Conservation (phyloP, 495 filamentous ascomycete genomes). For the Xylaria curta region DNA sequence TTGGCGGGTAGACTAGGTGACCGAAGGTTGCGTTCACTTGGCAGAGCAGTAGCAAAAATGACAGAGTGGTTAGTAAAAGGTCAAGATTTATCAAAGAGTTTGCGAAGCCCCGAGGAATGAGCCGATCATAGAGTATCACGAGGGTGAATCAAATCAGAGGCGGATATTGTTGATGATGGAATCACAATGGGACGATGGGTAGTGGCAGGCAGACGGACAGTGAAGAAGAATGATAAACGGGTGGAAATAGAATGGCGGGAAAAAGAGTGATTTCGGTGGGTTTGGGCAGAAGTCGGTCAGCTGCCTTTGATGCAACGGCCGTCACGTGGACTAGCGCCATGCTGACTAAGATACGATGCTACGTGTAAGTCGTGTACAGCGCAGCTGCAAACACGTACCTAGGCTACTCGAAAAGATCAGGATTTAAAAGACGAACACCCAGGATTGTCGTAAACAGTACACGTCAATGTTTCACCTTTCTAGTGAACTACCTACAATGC, state of each 20-base stretch:
- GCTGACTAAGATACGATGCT: background rate
- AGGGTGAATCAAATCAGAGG: constrained; percentile 14
- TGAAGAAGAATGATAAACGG: constrained; percentile 23
- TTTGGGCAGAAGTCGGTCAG: constrained; percentile 11
- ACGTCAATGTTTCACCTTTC: background rate
- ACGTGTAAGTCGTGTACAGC: background rate
- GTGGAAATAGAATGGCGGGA: constrained; percentile 24
- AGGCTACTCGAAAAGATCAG: background rate
- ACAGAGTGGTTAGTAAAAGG: constrained; percentile 28
- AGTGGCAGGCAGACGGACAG: constrained; percentile 16
- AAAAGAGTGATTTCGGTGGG: constrained; percentile 23
- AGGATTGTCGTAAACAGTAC: background rate
- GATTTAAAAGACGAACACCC: background rate
- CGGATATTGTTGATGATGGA: constrained; percentile 4
- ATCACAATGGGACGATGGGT: background rate
- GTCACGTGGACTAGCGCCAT: background rate
- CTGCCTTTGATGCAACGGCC: constrained; percentile 7
- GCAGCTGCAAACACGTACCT: constrained; percentile 1
- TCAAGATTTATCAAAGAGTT: background rate
- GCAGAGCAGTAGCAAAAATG: background rate
- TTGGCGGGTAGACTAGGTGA: constrained; percentile 4
- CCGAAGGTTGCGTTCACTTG: background rate
- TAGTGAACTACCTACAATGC: background rate
- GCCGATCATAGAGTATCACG: constrained; percentile 3
- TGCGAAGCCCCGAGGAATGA: background rate